These are phyloP conservation scores for Candida insectalens DNA, from an alignment of 805 yeast genomes.

Conservation along the genomic window DNA sequence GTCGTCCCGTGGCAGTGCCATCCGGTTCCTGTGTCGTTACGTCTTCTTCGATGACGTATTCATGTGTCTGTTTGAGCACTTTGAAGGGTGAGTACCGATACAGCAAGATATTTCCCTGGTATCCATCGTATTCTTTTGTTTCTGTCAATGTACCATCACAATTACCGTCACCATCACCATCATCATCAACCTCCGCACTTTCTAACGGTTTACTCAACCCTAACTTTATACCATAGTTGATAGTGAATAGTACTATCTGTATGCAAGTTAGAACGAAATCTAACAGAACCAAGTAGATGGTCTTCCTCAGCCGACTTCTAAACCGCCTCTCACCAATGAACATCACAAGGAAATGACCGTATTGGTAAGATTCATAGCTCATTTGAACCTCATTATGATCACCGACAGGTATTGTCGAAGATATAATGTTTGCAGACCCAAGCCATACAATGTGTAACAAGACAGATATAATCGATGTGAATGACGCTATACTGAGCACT, in stretches of 20 bases:
- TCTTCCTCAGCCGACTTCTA: constrained; percentile 17
- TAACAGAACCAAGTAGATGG: constrained; percentile 16
- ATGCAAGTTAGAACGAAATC: constrained; percentile 22
- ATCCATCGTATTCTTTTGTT: constrained; percentile 29
- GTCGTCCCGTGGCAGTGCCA: neutral
- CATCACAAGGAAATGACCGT: constrained; percentile 32
- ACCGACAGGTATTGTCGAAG: constrained; percentile 3
- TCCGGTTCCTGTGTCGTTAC: neutral
- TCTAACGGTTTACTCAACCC: constrained; percentile 19
- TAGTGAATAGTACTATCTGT: constrained; percentile 22
- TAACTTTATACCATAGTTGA: constrained; percentile 23
- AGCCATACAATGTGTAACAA: constrained; percentile 28
- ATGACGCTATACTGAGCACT: constrained; percentile 17
- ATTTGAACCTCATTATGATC: constrained; percentile 7
- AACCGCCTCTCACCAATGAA: constrained; percentile 35
- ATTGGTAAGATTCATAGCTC: constrained; percentile 15
- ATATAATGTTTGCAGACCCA: constrained; percentile 8
- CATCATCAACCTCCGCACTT: constrained; percentile 15
- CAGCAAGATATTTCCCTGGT: constrained; percentile 30
- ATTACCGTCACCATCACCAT: constrained; percentile 6
- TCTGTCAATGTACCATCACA: no score
- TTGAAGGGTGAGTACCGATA: constrained; percentile 26
- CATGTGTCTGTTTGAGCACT: constrained; percentile 15
- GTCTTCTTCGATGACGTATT: constrained; percentile 4
- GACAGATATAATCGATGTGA: constrained; percentile 18